Percentiles rank a stretch among this genome's conserved stretches.
Evolutionary conservation across 1,139 yeast species (phyloP).

Genomic region (Suhomyces choctaworum): DNA sequence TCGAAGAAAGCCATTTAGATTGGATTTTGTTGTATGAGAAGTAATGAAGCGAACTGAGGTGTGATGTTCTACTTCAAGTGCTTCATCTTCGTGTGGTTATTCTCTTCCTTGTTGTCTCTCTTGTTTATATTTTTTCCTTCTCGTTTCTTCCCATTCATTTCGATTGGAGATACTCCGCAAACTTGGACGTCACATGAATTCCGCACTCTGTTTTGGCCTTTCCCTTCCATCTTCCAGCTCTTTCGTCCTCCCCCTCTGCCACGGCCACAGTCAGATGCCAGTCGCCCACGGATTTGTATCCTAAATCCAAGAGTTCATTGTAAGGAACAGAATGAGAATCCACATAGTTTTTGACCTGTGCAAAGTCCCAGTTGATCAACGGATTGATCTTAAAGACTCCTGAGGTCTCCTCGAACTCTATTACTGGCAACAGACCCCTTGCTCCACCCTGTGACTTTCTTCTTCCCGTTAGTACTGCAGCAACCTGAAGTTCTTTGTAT

Average conservation of each 20-base stretch:
- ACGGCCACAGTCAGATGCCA: conserved; percentile 95
- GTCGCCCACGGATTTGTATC: conserved; percentile 92
- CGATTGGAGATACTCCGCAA: conserved; percentile 48
- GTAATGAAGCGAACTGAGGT: no score
- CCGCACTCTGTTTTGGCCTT: conserved; percentile 94
- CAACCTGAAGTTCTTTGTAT: conserved; percentile 65
- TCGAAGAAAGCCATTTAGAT: no score
- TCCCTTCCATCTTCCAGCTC: conserved; percentile 97
- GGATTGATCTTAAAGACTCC: conserved; percentile 87
- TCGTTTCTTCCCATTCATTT: no score
- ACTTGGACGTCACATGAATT: conserved; percentile 78
- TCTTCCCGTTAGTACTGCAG: conserved; percentile 90
- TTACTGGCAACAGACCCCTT: conserved; percentile 67
- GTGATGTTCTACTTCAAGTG: no score
- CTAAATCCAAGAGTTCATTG: conserved; percentile 78
- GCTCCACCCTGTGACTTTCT: conserved; percentile 89
- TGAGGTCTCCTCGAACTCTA: conserved; percentile 71
- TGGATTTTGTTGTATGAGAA: no score
- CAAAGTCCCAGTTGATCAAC: conserved; percentile 78
- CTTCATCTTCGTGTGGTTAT: no score
- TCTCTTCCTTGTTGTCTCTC: no score
- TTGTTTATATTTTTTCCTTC: no score
- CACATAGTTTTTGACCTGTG: conserved; percentile 68
- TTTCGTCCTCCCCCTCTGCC: conserved; percentile 87
- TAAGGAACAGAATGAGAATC: conserved; percentile 76